phyloP scores from a whole-genome alignment of 352 stramenopile species.

The Globisporangium mamillatum region DNA sequence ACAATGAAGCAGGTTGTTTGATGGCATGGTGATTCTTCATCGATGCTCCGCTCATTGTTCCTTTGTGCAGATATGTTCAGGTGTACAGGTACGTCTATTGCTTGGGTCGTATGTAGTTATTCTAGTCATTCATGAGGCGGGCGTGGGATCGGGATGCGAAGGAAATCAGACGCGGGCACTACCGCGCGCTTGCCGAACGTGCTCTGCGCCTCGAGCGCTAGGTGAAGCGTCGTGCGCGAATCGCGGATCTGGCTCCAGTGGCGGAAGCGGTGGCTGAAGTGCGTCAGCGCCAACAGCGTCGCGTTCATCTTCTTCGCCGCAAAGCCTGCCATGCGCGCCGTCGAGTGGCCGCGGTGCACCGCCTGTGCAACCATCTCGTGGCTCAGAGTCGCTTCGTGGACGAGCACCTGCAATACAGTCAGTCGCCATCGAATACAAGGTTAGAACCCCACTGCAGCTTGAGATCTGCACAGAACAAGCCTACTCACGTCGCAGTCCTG shows the following conservation, averaged over 20 bases:
- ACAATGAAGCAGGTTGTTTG: neutral
- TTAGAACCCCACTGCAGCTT: neutral
- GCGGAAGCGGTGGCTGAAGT: conserved; percentile 85
- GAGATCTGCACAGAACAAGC: neutral
- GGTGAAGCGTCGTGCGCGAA: conserved; percentile 57
- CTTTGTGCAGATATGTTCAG: neutral
- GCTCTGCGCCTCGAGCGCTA: conserved; percentile 62
- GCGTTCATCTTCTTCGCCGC: conserved; percentile 76
- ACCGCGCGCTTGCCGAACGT: conserved; percentile 66
- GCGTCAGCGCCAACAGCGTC: conserved; percentile 73
- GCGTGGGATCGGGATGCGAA: conserved; percentile 72
- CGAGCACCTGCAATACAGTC: conserved; percentile 53
- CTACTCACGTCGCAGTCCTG: conserved; percentile 65
- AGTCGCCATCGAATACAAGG: neutral
- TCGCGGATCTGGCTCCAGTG: conserved; percentile 46
- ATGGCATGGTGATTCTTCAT: neutral
- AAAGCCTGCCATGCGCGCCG: conserved; percentile 71
- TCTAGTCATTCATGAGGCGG: conserved; percentile 23
- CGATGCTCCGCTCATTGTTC: neutral
- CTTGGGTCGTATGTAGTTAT: neutral
- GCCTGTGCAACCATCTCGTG: conserved; percentile 73
- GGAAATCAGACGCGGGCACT: conserved; percentile 72
- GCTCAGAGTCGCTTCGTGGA: conserved; percentile 82
- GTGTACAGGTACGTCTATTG: neutral
- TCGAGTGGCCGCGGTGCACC: conserved; percentile 74